These are phyloP conservation scores for Puccinellia tenuiflora DNA, from an alignment of 176 grass and related monocot species.

Conservation along the genomic window DNA sequence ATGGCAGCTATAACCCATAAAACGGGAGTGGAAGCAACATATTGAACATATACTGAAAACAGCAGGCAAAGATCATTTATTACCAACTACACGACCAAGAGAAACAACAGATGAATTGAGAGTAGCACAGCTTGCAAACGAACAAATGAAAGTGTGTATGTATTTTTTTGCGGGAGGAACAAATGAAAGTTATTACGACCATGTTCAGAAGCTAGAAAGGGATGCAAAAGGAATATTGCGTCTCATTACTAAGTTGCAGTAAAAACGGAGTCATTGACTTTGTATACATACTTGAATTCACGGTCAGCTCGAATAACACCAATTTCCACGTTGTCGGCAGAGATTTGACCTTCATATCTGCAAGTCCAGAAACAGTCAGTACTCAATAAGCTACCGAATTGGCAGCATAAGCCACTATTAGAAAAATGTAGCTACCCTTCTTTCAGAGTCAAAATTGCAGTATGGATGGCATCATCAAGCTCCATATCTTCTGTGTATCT, in stretches of 20 bases:
- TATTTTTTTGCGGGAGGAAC: no score
- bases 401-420: background rate
- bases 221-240: background rate
- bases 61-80: background rate
- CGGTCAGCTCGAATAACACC: slow-evolving; percentile 79
- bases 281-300: slow-evolving; percentile 67
- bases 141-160: background rate
- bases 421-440: slow-evolving; percentile 61
- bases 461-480: slow-evolving; percentile 98
- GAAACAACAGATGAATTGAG: background rate
- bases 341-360: slow-evolving; percentile 98
- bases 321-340: slow-evolving; percentile 93
- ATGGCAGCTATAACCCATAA: background rate
- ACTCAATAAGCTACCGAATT: slow-evolving; percentile 3
- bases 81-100: background rate
- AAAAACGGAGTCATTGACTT: background rate
- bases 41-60: background rate
- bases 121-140: background rate
- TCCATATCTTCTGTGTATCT: slow-evolving; percentile 99
- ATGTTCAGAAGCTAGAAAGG: background rate
- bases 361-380: slow-evolving; percentile 21
- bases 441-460: slow-evolving; percentile 95
- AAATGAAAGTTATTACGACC: background rate
- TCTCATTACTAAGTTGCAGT: background rate
- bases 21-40: background rate